Conservation (phyloP, 2,329 filamentous ascomycete genomes). For the Fusarium heterosporum region DNA sequence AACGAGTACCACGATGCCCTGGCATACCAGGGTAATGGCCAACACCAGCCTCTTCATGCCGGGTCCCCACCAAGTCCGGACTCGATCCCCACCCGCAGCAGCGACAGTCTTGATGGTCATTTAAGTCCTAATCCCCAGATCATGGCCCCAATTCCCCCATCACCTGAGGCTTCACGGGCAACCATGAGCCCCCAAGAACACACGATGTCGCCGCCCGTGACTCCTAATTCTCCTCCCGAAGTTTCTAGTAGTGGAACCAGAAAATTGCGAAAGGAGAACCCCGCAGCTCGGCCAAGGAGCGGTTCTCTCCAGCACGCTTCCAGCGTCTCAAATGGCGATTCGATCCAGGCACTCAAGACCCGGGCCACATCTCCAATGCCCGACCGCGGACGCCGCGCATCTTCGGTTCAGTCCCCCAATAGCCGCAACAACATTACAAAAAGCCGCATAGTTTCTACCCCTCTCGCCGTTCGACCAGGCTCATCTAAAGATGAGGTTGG, state of each 20-base stretch:
- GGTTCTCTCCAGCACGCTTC: slow-evolving; percentile 49
- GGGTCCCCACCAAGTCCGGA: slow-evolving; percentile 34
- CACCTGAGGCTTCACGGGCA: slow-evolving; percentile 45
- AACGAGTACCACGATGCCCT: slow-evolving; percentile 36
- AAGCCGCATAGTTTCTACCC: slow-evolving; percentile 50
- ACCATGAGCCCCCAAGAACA: slow-evolving; percentile 43
- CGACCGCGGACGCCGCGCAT: slow-evolving; percentile 59
- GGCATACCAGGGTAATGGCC: slow-evolving; percentile 24
- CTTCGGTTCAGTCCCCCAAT: slow-evolving; percentile 59
- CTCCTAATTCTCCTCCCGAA: slow-evolving; percentile 34
- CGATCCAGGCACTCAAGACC: slow-evolving; percentile 42
- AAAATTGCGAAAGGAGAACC: slow-evolving; percentile 51
- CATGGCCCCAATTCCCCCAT: slow-evolving; percentile 48
- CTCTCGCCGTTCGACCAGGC: slow-evolving; percentile 47
- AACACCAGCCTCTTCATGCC: slow-evolving; percentile 11
- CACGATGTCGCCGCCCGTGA: slow-evolving; percentile 22
- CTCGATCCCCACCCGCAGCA: slow-evolving; percentile 19
- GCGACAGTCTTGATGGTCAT: slow-evolving; percentile 38
- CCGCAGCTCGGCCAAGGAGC: slow-evolving; percentile 49
- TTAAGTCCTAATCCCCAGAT: slow-evolving; percentile 45
- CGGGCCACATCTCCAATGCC: slow-evolving; percentile 50
- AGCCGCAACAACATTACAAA: slow-evolving; percentile 45
- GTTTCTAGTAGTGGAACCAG: slow-evolving; percentile 28
- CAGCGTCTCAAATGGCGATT: slow-evolving; percentile 22
- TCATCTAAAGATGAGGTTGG: slow-evolving; percentile 50